Evolutionary conservation across 1,284 basidiomycete species (phyloP), one percentile per base, ranked within the genome.

Genomic region (Ustilago curta): DNA sequence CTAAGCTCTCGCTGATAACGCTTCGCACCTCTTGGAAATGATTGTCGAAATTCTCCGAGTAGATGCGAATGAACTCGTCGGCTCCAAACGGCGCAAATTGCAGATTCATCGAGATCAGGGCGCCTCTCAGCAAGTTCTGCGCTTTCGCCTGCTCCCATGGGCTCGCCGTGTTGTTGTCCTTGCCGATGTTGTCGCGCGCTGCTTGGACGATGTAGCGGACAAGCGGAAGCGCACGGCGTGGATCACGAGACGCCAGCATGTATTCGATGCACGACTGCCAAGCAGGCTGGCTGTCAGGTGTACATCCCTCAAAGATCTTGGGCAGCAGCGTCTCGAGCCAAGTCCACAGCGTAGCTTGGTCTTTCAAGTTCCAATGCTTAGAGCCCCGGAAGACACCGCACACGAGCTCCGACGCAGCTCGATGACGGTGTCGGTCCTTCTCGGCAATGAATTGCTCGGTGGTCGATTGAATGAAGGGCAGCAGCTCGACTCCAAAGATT

Each of bases 361-460:
- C 87, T 56, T 86, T 86, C 62, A 88, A 87, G 0, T 90, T 88
- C 96, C 96, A 99, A 84, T 98, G 93, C 85, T 97, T 97, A 14
- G 91, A 91, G 27, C 94, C 95, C 89, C 87, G 77, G 59, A 83
- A 56, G 51, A 92, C 81, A 45, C 95, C 95, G 48, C 90, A 89
- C 39, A 97, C 84, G 32, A 97, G 87, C 87, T 99, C 96, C 54
- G 92, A 93, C 8, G 92, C 91, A 23, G 94, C 94, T 32, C 95
- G 90, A 82, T 96, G 95, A 86, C 94, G 93, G 87, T 94, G 96
- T 62, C 94, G 92, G 83, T 97, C 93, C 44, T 78, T 72, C 40
- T 88, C 80, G 65, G 91, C 91, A 35, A 87, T 87, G 50, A 93
- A 85, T 44, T 92, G 82, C 8, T 89, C 87, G 49, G 93, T 91